Base-by-base conservation (phyloP, 805 yeast species). In the Candida nanaspora region DNA sequence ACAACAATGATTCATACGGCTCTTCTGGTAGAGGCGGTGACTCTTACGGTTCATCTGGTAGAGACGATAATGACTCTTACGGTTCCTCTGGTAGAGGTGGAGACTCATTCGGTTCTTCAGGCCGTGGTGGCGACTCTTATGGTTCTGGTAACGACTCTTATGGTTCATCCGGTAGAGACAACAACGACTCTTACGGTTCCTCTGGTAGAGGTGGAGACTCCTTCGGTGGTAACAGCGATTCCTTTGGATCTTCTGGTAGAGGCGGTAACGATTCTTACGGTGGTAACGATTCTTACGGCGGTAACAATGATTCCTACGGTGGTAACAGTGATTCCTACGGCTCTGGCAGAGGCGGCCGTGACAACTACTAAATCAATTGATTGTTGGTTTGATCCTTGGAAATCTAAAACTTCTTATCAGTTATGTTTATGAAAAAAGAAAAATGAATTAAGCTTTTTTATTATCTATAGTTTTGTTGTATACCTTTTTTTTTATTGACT, bases 301-400 rank as follows among this genome's bases (percentile, higher is more conserved):
- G 49, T 44, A 47, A 50, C 47, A 20, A 30, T 32, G 56, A 55
- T 50, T 55, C 59, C 23, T 59, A 58, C 45, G 62, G 60, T 43
- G 67, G 64, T 50, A 55, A 56, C 43, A 44, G 45, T 42, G 53
- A 58, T 48, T 57, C 64, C 11, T 57, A 56, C 52, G 63, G 63
- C 22, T 44, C 55, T 13, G 42, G 59, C 34, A 48, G 25, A 15
- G 33, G 33, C 7, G 20, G 20, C 18, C 6, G 20, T 16, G 33
- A 30, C 22, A 6, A 16, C 35, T 33, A 33, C 23, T 31, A 31
- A 19, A 14, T 31, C n/a, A n/a, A n/a, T n/a, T n/a, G n/a, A n/a
- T n/a, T n/a, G n/a, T n/a, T n/a, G n/a, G n/a, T n/a, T n/a, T n/a
- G n/a, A n/a, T n/a, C n/a, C n/a, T n/a, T n/a, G n/a, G n/a, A n/a